Conservation (phyloP, 1,284 basidiomycete species). For the Agroathelia rolfsii region DNA sequence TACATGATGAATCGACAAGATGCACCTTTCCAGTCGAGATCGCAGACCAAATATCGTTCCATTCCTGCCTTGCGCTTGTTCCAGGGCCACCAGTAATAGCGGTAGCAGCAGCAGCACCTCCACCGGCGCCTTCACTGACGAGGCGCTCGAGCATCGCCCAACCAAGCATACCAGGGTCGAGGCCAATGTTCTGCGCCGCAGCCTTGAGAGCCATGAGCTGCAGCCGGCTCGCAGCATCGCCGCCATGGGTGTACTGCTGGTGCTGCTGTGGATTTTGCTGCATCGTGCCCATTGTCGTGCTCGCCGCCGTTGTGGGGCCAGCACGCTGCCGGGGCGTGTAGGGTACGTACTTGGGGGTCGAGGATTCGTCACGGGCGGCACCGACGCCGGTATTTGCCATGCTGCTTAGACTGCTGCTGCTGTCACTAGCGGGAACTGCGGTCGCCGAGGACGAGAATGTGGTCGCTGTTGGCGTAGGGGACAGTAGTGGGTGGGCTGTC, state of each 20-base stretch:
- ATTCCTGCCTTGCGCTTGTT: conserved; percentile 44
- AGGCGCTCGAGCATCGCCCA: conserved; percentile 81
- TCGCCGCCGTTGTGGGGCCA: conserved; percentile 38
- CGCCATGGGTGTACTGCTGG: conserved; percentile 25
- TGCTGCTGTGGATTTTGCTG: conserved; percentile 30
- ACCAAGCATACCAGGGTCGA: conserved; percentile 62
- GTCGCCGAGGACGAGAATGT: conserved; percentile 13
- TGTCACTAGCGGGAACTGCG: too few relatives aligned
- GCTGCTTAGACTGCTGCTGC: conserved; percentile 11
- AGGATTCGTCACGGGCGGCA: conserved; percentile 35
- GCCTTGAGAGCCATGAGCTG: conserved; percentile 78
- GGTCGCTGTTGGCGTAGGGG: conserved; percentile 23
- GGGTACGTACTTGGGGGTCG: conserved; percentile 38
- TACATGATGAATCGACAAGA: too few relatives aligned
- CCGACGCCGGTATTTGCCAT: too few relatives aligned
- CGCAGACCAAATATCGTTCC: conserved; percentile 66
- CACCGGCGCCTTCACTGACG: conserved; percentile 54
- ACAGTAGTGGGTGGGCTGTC: conserved; percentile 54
- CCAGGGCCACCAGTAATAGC: too few relatives aligned
- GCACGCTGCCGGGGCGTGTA: conserved; percentile 48
- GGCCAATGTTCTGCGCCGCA: conserved; percentile 64
- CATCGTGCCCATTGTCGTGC: too few relatives aligned
- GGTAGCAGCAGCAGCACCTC: too few relatives aligned
- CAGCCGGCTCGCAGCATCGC: conserved; percentile 55
- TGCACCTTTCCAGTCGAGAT: conserved; percentile 62